These are phyloP conservation scores for Peronospora farinosa DNA, from an alignment of 352 stramenopile species.

Conservation along the genomic window DNA sequence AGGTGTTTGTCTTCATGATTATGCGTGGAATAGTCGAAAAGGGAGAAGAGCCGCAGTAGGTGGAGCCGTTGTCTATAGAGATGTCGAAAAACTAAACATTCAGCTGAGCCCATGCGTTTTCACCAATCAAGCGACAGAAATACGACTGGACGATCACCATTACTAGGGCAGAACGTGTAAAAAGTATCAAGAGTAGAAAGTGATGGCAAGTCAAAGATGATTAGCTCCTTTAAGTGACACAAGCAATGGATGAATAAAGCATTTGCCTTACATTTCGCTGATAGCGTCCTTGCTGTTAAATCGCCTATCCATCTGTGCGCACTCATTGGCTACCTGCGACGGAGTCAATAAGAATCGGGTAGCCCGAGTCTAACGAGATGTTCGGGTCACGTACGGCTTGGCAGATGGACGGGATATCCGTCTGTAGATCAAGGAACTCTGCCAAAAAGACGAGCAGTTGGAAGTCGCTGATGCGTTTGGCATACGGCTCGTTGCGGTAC, in stretches of 20 bases:
- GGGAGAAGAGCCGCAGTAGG: slow-evolving; percentile 1
- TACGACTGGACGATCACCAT: slow-evolving; percentile 9
- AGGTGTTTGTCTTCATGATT: slow-evolving; percentile 43
- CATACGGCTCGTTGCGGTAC: slow-evolving; percentile 50
- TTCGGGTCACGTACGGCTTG: slow-evolving; percentile 85
- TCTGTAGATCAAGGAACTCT: slow-evolving; percentile 88
- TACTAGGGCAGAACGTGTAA: background rate
- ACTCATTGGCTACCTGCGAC: slow-evolving; percentile 74
- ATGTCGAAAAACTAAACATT: slow-evolving; percentile 5
- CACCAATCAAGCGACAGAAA: slow-evolving; percentile 9
- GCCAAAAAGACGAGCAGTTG: slow-evolving; percentile 93
- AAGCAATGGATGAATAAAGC: background rate
- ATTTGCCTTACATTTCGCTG: slow-evolving; percentile 18
- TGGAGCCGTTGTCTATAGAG: background rate
- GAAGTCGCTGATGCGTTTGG: slow-evolving; percentile 94
- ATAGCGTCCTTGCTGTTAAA: background rate
- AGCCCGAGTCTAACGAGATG: slow-evolving; percentile 91
- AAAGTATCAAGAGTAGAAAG: background rate
- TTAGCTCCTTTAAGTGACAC: background rate
- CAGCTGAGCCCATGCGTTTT: slow-evolving; percentile 3
- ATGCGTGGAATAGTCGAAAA: background rate
- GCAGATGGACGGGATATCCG: slow-evolving; percentile 91
- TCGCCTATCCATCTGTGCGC: slow-evolving; percentile 8
- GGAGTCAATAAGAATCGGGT: slow-evolving; percentile 92
- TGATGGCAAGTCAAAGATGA: slow-evolving; percentile 1